These are phyloP conservation scores for Royoungia palumana DNA, from an alignment of 768 basidiomycete genomes.

Conservation along the genomic window DNA sequence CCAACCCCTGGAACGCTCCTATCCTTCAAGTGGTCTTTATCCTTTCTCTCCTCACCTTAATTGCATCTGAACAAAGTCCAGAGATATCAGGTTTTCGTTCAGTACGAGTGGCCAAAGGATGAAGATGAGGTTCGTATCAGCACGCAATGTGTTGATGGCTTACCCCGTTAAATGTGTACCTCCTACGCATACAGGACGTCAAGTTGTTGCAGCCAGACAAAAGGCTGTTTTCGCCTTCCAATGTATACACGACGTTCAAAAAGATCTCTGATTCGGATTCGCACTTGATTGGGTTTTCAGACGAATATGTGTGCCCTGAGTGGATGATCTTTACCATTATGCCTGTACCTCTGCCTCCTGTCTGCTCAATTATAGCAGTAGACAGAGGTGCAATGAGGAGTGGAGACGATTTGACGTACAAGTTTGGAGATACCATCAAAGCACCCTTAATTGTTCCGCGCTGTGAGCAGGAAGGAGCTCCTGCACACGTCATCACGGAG, in stretches of 20 bases:
- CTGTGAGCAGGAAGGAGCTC: slow-evolving; percentile 95
- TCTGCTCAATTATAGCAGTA: slow-evolving; percentile 95
- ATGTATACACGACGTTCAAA: slow-evolving; percentile 90
- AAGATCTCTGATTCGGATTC: slow-evolving; percentile 93
- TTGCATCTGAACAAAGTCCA: no score
- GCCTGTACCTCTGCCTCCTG: slow-evolving; percentile 96
- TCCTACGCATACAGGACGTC: slow-evolving; percentile 51
- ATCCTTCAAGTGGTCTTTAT: no score
- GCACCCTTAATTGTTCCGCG: slow-evolving; percentile 88
- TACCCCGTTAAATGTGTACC: slow-evolving; percentile 8
- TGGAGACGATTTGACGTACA: slow-evolving; percentile 98
- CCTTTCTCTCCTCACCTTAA: no score
- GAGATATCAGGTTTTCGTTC: no score
- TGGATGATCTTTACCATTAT: slow-evolving; percentile 99
- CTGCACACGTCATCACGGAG: slow-evolving; percentile 92
- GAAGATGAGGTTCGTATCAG: slow-evolving; percentile 81
- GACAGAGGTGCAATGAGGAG: slow-evolving; percentile 96
- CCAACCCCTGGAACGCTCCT: no score
- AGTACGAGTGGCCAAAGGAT: slow-evolving; percentile 90
- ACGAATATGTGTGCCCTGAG: slow-evolving; percentile 94
- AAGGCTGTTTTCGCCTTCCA: slow-evolving; percentile 75
- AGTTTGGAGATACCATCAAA: slow-evolving; percentile 95
- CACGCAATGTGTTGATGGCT: slow-evolving; percentile 1
- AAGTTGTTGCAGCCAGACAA: slow-evolving; percentile 83
- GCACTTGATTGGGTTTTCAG: slow-evolving; percentile 84